Evolutionary conservation across 805 yeast genomes (phyloP).

Genomic region (Zygotorulaspora sp.): DNA sequence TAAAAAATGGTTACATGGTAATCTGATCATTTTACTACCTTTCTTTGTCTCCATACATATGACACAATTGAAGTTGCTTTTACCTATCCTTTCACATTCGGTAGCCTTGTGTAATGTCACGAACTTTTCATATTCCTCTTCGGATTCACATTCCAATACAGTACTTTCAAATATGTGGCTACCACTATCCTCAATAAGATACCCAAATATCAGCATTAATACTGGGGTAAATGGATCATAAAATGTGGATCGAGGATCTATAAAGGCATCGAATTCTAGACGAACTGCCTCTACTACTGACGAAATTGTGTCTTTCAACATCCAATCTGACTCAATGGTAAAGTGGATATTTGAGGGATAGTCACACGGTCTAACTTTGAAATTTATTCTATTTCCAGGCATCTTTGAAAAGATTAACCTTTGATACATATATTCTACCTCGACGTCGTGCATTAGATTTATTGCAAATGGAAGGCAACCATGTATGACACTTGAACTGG

Average conservation of each 20-base stretch:
- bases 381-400: constrained; percentile 13
- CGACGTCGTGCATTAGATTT: constrained; percentile 13
- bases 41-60: constrained; percentile 50
- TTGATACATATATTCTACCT: constrained; percentile 10
- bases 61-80: constrained; percentile 46
- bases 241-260: constrained; percentile 15
- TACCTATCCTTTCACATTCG: constrained; percentile 31
- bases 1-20: constrained; percentile 47
- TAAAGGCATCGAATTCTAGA: constrained; percentile 35
- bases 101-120: constrained; percentile 25
- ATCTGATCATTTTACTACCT: constrained; percentile 39
- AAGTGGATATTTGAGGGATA: constrained; percentile 24
- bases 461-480: constrained; percentile 22
- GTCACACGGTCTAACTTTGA: constrained; percentile 10
- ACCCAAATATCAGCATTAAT: constrained; percentile 43
- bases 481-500: constrained; percentile 2
- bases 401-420: constrained; percentile 13
- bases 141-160: constrained; percentile 9
- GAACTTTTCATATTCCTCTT: constrained; percentile 18
- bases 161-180: constrained; percentile 14
- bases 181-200: constrained; percentile 29
- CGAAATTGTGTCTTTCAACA: constrained; percentile 21
- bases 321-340: constrained; percentile 33
- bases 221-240: constrained; percentile 32
- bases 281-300: constrained; percentile 21